Evolutionary conservation across 2,329 filamentous ascomycete genomes (phyloP).

Genomic region (Claviceps sp.): DNA sequence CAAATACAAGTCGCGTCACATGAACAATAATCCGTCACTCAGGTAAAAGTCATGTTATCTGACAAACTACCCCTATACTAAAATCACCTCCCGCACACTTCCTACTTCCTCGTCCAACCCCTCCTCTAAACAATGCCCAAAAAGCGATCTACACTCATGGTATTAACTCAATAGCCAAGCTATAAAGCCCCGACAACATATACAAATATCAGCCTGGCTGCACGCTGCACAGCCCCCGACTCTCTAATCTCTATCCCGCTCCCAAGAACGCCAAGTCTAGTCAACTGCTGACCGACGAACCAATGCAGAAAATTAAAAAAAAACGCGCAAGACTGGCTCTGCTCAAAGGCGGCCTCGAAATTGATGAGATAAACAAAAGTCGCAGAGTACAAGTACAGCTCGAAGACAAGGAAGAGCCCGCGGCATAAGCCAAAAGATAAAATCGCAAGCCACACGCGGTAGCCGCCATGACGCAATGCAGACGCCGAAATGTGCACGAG

Average conservation of each 20-base stretch:
- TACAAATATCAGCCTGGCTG: neutral
- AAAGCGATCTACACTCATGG: no score
- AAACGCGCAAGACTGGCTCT: neutral
- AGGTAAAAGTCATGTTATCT: no score
- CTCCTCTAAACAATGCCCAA: no score
- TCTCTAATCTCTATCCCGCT: neutral
- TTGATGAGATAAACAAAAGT: neutral
- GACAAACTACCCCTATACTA: no score
- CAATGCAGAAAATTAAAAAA: neutral
- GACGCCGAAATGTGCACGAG: neutral
- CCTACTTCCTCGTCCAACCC: no score
- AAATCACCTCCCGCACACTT: no score
- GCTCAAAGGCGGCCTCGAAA: neutral
- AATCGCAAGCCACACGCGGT: neutral
- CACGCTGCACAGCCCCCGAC: no score
- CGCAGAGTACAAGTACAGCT: neutral
- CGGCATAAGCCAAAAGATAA: neutral
- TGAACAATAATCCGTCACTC: no score
- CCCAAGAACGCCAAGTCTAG: conserved; percentile 3
- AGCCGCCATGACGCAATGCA: neutral
- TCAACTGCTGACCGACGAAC: conserved; percentile 3
- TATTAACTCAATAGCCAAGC: conserved; percentile 3
- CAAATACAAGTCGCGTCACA: no score
- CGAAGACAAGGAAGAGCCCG: neutral
- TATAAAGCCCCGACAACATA: neutral